Base-by-base conservation (phyloP, 345 rosid species). In the thale cress (Arabidopsis thaliana) region DNA sequence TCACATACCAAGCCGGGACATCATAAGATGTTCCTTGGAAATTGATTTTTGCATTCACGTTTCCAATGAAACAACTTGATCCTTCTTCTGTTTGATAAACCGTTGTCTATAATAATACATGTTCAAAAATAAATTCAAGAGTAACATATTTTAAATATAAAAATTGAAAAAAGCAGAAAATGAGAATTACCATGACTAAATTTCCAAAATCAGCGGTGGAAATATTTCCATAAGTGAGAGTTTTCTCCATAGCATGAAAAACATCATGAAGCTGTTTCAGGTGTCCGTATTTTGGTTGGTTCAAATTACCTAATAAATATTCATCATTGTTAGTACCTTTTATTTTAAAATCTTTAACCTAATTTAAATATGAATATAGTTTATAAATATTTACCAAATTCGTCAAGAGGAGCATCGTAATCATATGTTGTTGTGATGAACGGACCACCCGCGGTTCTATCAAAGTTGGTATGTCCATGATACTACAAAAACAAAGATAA, bases 211-310 rank as follows among this genome's bases (percentile, higher is more conserved):
- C 83, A 5, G 59, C 6, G 4, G 22, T 46, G 4, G 86, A 58
- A 8, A 84, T 48, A 22, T 84, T 81, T 33, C 96, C 94, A 6
- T 81, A 25, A 1, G 96, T 88, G 12, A 90, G 89, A 23, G 79
- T 71, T 4, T 72, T 65, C 81, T 90, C 91, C 38, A 86, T 82
- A 1, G 85, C 67, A 25, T 81, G 88, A 60, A 90, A 75, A 50
- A 82, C 58, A 8, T 65, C 79, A 13, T 90, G 97, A 28, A 88
- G 89, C 49, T 86, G 83, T 77, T 86, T 93, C 78, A 88, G 72
- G 13, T 93, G 95, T 4, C 93, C 98, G 40, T 80, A 90, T 37
- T 90, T 88, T 25, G 98, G 96, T 64, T 93, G 93, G 59, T 86
- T 88, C 55, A 85, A 32, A 48, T 85, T 86, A 16, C 96, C 96